Evolutionary conservation across 768 basidiomycete species (phyloP).

Genomic region (Phlegmacium glaucopus): DNA sequence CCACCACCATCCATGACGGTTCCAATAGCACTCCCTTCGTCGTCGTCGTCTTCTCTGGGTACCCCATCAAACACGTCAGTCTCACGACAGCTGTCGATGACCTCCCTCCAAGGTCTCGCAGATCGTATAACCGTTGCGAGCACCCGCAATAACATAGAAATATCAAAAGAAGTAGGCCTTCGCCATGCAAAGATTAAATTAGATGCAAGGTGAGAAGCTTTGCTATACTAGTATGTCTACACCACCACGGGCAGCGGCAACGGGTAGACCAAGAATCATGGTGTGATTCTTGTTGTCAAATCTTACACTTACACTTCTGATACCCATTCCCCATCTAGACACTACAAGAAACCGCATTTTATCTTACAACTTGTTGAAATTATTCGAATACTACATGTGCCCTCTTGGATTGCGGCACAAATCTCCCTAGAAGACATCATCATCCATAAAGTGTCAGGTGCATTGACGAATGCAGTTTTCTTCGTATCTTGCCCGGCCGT

Average conservation of each 20-base stretch:
- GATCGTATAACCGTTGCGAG: constrained; percentile 28
- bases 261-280: constrained; percentile 20
- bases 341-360: constrained; percentile 61
- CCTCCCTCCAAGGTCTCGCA: constrained; percentile 31
- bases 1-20: too few species aligned
- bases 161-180: constrained; percentile 55
- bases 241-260: constrained; percentile 24
- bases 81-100: constrained; percentile 25
- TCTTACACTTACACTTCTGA: constrained; percentile 10
- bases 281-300: constrained; percentile 24
- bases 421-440: constrained; percentile 48
- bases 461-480: constrained; percentile 94
- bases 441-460: constrained; percentile 83
- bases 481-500: constrained; percentile 78
- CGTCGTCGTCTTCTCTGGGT: too few species aligned
- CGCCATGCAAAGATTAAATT: constrained; percentile 52
- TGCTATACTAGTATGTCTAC: constrained; percentile 24
- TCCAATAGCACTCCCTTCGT: too few species aligned
- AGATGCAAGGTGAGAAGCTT: constrained; percentile 65
- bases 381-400: constrained; percentile 50
- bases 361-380: constrained; percentile 52
- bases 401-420: constrained; percentile 51
- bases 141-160: constrained; percentile 33
- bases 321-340: constrained; percentile 36
- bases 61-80: neutral